phyloP scores from a whole-genome alignment of 768 basidiomycete species.

The Paxillus involutus region DNA sequence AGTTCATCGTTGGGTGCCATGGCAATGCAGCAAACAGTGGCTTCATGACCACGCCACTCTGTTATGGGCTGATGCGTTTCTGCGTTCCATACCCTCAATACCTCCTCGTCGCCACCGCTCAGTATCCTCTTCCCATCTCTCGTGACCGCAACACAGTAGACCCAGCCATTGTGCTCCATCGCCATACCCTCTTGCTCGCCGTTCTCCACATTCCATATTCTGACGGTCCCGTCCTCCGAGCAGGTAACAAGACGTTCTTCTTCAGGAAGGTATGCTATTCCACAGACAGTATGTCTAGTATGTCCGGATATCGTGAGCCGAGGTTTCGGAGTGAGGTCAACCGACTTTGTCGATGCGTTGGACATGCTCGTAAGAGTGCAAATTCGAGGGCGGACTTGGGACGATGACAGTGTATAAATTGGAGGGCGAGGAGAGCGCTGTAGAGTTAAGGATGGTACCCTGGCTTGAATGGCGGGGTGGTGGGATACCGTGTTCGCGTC shows the following conservation, averaged over 20 bases:
- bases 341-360: no score
- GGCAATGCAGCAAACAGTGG: not conserved
- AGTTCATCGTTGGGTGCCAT: slow-evolving; percentile 3
- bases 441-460: no score
- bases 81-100: slow-evolving; percentile 2
- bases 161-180: not conserved
- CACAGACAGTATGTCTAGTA: not conserved
- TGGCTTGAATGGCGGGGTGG: no score
- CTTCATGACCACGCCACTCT: not conserved
- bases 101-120: not conserved
- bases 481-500: no score
- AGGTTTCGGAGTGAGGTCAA: not conserved
- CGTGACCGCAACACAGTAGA: not conserved
- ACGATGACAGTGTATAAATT: no score
- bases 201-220: slow-evolving; percentile 6
- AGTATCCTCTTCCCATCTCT: not conserved
- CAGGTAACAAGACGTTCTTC: slow-evolving; percentile 3
- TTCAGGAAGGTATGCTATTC: slow-evolving; percentile 5
- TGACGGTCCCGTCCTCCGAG: not conserved
- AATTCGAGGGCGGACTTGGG: no score
- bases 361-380: no score
- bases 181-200: slow-evolving; percentile 4
- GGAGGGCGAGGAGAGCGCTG: no score
- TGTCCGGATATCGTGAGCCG: not conserved
- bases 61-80: not conserved